A percentile compares a stretch with the other conserved stretches of the same genome.
Conservation (phyloP, 345 rosid genomes). For the Eucalyptus grandis region DNA sequence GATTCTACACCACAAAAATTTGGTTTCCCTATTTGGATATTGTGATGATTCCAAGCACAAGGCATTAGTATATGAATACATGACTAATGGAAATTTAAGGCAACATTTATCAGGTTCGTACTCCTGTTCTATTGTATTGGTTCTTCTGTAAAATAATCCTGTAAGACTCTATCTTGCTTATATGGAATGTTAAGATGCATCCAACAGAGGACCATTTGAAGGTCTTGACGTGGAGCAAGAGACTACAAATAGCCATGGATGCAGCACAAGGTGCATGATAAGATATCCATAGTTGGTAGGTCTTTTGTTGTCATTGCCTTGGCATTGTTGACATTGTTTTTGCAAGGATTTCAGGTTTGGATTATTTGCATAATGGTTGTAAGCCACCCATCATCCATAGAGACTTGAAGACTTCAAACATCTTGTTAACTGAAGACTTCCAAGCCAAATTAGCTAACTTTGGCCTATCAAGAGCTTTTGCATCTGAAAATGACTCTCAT, state of each 20-base stretch:
- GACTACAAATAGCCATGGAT: no score
- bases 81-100: no score
- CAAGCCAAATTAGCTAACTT: no score
- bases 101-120: background rate
- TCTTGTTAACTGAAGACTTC: no score
- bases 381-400: background rate
- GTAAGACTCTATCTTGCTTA: background rate
- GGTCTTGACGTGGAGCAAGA: background rate
- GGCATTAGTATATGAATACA: background rate
- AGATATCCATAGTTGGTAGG: rapidly evolving
- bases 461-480: no score
- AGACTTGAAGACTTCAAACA: no score
- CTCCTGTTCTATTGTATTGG: no score
- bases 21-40: background rate
- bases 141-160: background rate
- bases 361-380: background rate
- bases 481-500: no score
- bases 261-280: background rate
- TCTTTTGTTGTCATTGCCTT: background rate
- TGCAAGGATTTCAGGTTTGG: background rate
- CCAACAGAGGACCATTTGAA: background rate
- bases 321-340: background rate
- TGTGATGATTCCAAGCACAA: background rate
- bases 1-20: background rate
- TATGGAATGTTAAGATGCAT: background rate